Percentiles rank a stretch among this genome's conserved stretches.
Conservation (phyloP, 306 rosid genomes). For the Alnus glutinosa region DNA sequence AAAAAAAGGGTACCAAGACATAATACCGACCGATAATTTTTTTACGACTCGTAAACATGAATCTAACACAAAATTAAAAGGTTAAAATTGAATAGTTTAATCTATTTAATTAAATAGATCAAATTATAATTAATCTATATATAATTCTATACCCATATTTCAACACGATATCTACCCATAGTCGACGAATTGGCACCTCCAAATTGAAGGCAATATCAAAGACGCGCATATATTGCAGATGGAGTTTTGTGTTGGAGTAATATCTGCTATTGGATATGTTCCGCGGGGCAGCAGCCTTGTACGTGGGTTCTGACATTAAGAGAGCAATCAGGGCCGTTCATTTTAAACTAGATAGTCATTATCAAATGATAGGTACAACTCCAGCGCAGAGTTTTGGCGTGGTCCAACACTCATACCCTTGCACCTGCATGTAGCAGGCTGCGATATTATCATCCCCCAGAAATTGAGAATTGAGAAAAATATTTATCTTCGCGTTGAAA, state of each 20-base stretch:
- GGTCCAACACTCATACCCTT: conserved; percentile 53
- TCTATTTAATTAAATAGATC: too few species aligned
- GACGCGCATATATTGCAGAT: too few species aligned
- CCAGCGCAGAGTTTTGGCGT: conserved; percentile 61
- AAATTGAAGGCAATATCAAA: too few species aligned
- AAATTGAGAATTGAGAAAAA: background rate
- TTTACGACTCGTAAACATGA: too few species aligned
- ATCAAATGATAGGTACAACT: conserved; percentile 57
- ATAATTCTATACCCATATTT: too few species aligned
- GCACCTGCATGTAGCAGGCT: conserved; percentile 22
- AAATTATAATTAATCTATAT: too few species aligned
- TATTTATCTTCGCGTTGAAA: conserved; percentile 25
- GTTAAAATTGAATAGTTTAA: too few species aligned
- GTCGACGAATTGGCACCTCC: too few species aligned
- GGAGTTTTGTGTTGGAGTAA: background rate
- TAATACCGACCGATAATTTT: too few species aligned
- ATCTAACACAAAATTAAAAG: too few species aligned
- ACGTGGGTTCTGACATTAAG: conserved; percentile 9
- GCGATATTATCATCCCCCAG: conserved; percentile 29
- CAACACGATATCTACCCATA: too few species aligned
- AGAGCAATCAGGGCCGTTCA: conserved; percentile 42
- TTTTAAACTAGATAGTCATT: conserved; percentile 59
- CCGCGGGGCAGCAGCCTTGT: conserved; percentile 16
- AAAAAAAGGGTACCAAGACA: too few species aligned
- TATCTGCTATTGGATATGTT: conserved; percentile 18